Conservation (phyloP, 2,329 filamentous ascomycete genomes). For the Colletotrichum sublineola region DNA sequence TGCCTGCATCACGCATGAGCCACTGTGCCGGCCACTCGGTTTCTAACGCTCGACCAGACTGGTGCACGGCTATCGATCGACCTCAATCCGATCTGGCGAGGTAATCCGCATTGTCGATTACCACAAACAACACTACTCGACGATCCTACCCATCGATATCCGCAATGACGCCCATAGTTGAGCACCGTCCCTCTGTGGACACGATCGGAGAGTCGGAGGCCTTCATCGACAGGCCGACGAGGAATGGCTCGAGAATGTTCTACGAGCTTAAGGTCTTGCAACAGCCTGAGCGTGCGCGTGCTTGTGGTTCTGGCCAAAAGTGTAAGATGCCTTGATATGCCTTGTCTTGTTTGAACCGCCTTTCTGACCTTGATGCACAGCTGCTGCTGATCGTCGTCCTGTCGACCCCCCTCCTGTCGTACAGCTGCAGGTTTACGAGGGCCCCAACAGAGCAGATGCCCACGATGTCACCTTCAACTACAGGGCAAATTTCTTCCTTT, state of each 20-base stretch:
- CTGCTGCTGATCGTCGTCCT: slow-evolving; percentile 88
- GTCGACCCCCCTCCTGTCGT: slow-evolving; percentile 96
- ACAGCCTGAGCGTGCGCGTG: slow-evolving; percentile 92
- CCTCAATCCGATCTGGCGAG: not conserved
- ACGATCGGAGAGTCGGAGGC: slow-evolving; percentile 16
- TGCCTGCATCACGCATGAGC: slow-evolving; percentile 1
- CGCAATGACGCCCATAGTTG: slow-evolving; percentile 2
- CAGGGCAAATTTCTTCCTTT: slow-evolving; percentile 98
- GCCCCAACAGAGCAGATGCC: slow-evolving; percentile 69
- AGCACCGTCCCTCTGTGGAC: slow-evolving; percentile 2
- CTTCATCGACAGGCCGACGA: slow-evolving; percentile 61
- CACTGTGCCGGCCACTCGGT: not conserved
- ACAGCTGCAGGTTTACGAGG: slow-evolving; percentile 87
- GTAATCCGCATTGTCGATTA: not conserved
- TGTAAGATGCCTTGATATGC: slow-evolving; percentile 68
- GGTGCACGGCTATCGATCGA: slow-evolving; percentile 13
- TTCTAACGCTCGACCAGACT: slow-evolving; percentile 15
- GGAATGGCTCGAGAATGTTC: slow-evolving; percentile 81
- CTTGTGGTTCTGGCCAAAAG: slow-evolving; percentile 95
- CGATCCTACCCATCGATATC: not conserved
- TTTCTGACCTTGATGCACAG: slow-evolving; percentile 57
- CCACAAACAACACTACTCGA: not conserved
- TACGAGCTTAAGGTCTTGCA: slow-evolving; percentile 91
- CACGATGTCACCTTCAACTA: slow-evolving; percentile 88
- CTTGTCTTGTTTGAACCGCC: slow-evolving; percentile 39